Base-by-base conservation (phyloP, 1,284 basidiomycete species). In the Exsudoporus floridanus region DNA sequence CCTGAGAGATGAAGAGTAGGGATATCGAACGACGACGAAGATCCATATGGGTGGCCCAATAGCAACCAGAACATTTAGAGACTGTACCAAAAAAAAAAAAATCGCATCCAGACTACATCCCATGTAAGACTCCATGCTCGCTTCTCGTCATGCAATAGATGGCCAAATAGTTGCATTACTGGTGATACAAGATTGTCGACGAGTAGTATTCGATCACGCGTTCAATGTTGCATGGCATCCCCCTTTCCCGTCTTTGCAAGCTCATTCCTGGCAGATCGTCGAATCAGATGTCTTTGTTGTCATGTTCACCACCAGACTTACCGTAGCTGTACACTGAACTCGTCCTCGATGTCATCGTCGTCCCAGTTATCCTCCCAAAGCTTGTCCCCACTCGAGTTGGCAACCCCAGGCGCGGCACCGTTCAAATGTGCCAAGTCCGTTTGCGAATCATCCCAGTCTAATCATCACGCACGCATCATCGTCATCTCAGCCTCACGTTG, bases 291-390 rank as follows among this genome's bases (percentile, higher is more conserved):
- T 27, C 13, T 2, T n/a, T 7, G 1, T 19, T 4, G 33, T 28
- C 25, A 27, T 39, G 21, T 23, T 2, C 25, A 21, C 9, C 7
- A 7, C 4, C 25, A 52, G 56, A 72, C 80, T 63, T 63, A 95
- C 95, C 96, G 84, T 62, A 99, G 76, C 73, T 97, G 94, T 53
- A 92, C 87, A 65, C 93, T 95, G 70, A 98, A 99, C 63, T 98
- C 94, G 66, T 98, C 95, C 70, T 97, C 96, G 56, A 97, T 88
- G 72, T 98, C 95, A 73, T 99, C 96, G 65, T 99, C 96, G 66
- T 99, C 96, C 96, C 96, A 99, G 71, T 98, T 98, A 66, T 98
- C 96, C 77, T 98, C 95, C 96, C 96, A 99, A 30, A 98, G 77
- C 67, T 94, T 91, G 70, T 91, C 83, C 12, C 86, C 86, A 36